Evolutionary conservation across 1,284 basidiomycete species (phyloP).

Genomic region (Puccinia brachypodii): DNA sequence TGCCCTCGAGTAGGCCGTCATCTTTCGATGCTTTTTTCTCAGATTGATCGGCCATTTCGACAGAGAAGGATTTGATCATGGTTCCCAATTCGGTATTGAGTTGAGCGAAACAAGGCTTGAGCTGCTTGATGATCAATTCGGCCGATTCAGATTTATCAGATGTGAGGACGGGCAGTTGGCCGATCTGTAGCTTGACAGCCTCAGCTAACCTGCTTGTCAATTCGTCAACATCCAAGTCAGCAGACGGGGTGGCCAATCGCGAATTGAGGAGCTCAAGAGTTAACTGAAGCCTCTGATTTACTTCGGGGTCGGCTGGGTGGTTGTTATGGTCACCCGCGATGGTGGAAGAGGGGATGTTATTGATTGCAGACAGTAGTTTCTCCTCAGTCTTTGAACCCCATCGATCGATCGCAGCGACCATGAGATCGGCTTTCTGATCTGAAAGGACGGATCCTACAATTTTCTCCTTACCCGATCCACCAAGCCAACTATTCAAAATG

Average conservation of each 20-base stretch:
- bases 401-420: conserved; percentile 14
- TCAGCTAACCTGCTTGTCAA: conserved; percentile 71
- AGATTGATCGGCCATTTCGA: not conserved
- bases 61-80: not conserved
- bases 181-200: conserved; percentile 79
- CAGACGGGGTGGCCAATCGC: not conserved
- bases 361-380: conserved; percentile 13
- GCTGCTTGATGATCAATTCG: conserved; percentile 70
- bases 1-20: not conserved
- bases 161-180: conserved; percentile 77
- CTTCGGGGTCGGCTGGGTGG: not conserved
- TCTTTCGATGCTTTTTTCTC: not conserved
- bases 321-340: not conserved
- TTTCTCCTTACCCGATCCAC: conserved; percentile 3
- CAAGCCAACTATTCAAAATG: conserved; percentile 10
- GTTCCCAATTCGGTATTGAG: conserved; percentile 53
- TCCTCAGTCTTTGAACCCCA: conserved; percentile 14
- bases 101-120: conserved; percentile 67
- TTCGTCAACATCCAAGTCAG: conserved; percentile 71
- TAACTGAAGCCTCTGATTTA: not conserved
- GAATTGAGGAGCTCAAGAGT: conserved; percentile 9
- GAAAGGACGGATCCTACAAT: not conserved
- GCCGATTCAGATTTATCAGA: conserved; percentile 82
- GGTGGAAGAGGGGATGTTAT: not conserved
- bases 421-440: not conserved